Evolutionary conservation across 1,284 basidiomycete genomes (phyloP).

Genomic region (Gymnopus androsaceus): DNA sequence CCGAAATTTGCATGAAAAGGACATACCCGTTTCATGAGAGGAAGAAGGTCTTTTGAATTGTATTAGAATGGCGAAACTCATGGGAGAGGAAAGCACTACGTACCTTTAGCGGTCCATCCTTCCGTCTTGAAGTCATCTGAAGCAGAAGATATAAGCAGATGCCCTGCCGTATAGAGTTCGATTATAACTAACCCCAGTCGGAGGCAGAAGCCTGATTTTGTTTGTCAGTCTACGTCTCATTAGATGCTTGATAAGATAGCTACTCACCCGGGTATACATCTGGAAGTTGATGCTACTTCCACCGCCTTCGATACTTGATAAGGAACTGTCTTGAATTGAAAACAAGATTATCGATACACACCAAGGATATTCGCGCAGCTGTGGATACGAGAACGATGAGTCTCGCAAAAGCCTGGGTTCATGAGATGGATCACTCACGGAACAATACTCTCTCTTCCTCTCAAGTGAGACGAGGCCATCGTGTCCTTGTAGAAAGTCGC

Average conservation of each 20-base stretch:
- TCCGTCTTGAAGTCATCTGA: constrained; percentile 73
- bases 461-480: constrained; percentile 55
- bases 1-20: neutral
- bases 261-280: constrained; percentile 68
- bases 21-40: constrained; percentile 68
- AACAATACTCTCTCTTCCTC: constrained; percentile 66
- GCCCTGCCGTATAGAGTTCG: neutral
- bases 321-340: neutral
- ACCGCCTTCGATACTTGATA: constrained; percentile 36
- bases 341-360: constrained; percentile 23
- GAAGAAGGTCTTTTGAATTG: constrained; percentile 52
- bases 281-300: constrained; percentile 73
- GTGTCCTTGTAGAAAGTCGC: constrained; percentile 71
- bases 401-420: neutral
- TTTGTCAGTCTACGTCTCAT: constrained; percentile 11
- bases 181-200: constrained; percentile 59
- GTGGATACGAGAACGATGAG: neutral
- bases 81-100: constrained; percentile 18
- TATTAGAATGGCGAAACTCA: constrained; percentile 3
- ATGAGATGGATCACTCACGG: constrained; percentile 48
- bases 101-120: constrained; percentile 67
- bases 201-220: constrained; percentile 57
- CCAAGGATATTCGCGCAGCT: constrained; percentile 72
- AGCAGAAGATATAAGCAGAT: constrained; percentile 6
- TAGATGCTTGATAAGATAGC: neutral